phyloP scores from a whole-genome alignment of 371 early-diverging fungal genomes.

The Syncephalastrum racemosum region DNA sequence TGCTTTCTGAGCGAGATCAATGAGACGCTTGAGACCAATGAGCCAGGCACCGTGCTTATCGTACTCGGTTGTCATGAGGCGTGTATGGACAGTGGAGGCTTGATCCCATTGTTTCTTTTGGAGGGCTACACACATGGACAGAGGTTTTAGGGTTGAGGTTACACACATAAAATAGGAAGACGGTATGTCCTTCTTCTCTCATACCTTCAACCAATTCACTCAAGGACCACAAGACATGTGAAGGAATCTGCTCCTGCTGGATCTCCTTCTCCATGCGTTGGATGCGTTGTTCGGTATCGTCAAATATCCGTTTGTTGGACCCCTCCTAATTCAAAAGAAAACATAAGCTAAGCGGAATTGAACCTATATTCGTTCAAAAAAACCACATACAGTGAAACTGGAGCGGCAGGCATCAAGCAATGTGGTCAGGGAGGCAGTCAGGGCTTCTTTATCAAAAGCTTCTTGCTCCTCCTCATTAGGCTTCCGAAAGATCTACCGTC shows the following conservation, averaged over 20 bases:
- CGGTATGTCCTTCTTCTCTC: too few species aligned
- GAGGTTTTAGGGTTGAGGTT: not conserved
- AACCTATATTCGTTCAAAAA: not conserved
- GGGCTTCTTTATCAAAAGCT: slow-evolving; percentile 1
- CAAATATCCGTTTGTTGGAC: slow-evolving; percentile 18
- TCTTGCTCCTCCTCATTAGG: not conserved
- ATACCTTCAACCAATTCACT: slow-evolving; percentile 17
- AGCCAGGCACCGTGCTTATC: slow-evolving; percentile 24
- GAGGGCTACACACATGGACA: slow-evolving; percentile 14
- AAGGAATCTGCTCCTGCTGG: slow-evolving; percentile 5
- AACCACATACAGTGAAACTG: slow-evolving; percentile 9
- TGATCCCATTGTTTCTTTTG: slow-evolving; percentile 15
- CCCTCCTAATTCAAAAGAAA: slow-evolving; percentile 16
- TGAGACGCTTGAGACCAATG: slow-evolving; percentile 22
- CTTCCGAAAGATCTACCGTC: slow-evolving; percentile 22
- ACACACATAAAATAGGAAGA: not conserved
- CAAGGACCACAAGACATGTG: slow-evolving; percentile 13
- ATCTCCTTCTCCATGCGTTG: slow-evolving; percentile 13
- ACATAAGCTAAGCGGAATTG: not conserved
- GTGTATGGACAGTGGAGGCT: slow-evolving; percentile 15
- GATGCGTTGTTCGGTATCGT: slow-evolving; percentile 20
- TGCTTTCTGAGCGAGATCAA: slow-evolving; percentile 16
- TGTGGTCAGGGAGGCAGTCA: slow-evolving; percentile 3
- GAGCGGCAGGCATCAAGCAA: slow-evolving; percentile 11
- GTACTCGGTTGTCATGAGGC: slow-evolving; percentile 23